Conservation (phyloP, 2,329 filamentous ascomycete genomes). For the Pyrenophora teres region DNA sequence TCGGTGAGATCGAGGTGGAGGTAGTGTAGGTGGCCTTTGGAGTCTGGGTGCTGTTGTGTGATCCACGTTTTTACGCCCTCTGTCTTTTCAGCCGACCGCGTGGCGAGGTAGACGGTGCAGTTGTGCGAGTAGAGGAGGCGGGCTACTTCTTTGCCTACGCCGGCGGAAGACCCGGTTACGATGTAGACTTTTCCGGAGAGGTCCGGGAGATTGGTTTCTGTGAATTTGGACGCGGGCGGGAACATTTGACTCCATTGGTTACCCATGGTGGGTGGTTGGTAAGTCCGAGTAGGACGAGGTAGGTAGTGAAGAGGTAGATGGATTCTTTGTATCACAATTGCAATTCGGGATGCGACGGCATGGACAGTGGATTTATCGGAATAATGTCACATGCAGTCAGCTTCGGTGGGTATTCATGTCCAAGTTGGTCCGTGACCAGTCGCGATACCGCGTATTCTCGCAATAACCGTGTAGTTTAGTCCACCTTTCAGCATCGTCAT, state of each 20-base stretch:
- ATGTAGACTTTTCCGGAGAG: slow-evolving; percentile 57
- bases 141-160: slow-evolving; percentile 59
- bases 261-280: slow-evolving; percentile 14
- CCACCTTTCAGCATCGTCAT: too few relatives aligned
- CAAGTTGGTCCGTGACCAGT: too few relatives aligned
- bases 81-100: slow-evolving; percentile 47
- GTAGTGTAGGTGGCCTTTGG: slow-evolving; percentile 24
- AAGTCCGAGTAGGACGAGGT: too few relatives aligned
- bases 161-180: slow-evolving; percentile 56
- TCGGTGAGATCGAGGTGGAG: slow-evolving; percentile 50
- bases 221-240: slow-evolving; percentile 23
- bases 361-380: too few relatives aligned
- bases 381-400: too few relatives aligned
- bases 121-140: slow-evolving; percentile 60
- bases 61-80: slow-evolving; percentile 56
- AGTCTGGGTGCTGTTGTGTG: slow-evolving; percentile 29
- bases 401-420: too few relatives aligned
- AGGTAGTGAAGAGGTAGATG: too few relatives aligned
- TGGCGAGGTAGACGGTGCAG: slow-evolving; percentile 61
- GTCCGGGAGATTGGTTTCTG: slow-evolving; percentile 38
- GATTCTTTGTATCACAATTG: too few relatives aligned
- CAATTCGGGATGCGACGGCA: too few relatives aligned
- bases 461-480: too few relatives aligned
- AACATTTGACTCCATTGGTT: slow-evolving; percentile 23
- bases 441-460: too few relatives aligned